Evolutionary conservation across 805 yeast genomes (phyloP), one percentile per base, ranked within the genome.

Genomic region (Saturnispora besseyi): DNA sequence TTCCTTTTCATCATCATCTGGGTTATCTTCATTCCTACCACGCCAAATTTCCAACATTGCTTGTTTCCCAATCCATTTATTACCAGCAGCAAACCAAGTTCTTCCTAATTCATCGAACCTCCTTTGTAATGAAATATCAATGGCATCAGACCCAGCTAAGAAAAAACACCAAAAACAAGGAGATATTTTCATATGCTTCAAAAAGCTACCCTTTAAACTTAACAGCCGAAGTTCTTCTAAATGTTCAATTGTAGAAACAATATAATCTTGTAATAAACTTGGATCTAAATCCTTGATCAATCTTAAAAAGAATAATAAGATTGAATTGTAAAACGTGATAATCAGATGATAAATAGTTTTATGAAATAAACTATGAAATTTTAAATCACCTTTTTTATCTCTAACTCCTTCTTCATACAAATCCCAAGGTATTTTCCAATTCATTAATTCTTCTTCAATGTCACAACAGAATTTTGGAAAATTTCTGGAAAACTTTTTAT

Each of bases 391-490:
- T 31, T 44, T 24, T 8, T n/a, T 32, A 18, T 48, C 31, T 12
- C 41, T 15, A 2, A 57, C 51, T 8, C 41, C 31, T 33, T 59
- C 57, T 9, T 59, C 51, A 55, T 68, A 66, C 15, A 76, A 58
- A 36, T 62, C 59, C 81, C 80, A 76, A 21, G 68, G 71, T 15
- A 70, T 57, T 42, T 62, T 65, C 82, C 82, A 78, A 45, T 62
- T 67, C 42, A 71, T 51, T 21, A 78, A 59, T 34, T 69, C 72
- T 49, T 77, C 81, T 53, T 77, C 81, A 3, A 73, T 57, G 47
- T 77, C 81, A 47, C 81, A 77, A 55, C 82, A 77, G 3, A 77
- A 65, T 48, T 70, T 68, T 4, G 82, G 81, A 57, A 76, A 78
- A 55, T 77, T 78, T 40, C 82, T 62, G 0, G 82, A 82, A 41